Base-by-base conservation (phyloP, 495 filamentous ascomycete genomes). In the Talaromyces trachyspermus region DNA sequence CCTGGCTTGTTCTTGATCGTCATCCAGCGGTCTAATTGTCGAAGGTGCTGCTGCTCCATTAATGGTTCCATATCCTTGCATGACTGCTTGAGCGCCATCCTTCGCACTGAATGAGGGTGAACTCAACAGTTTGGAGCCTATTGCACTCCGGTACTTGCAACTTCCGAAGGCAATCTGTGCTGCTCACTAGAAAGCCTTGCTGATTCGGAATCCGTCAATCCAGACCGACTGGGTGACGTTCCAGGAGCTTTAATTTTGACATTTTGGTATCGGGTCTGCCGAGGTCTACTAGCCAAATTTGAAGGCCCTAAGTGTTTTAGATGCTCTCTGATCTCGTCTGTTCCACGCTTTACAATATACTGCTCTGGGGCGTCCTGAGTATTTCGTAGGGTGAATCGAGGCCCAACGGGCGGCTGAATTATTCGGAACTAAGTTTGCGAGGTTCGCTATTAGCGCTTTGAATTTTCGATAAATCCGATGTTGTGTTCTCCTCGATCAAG, bases 221-320 rank as follows among this genome's bases (percentile, higher is more conserved):
- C 62, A 2, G 69, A 72, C 8, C 61, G 64, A 4, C 60, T 59
- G 0, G 69, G 69, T 8, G 69, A 72, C 12, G 44, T 57, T 26
- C 77, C 80, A 5, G 79, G 80, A 18, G 65, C 68, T 64, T 96
- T 96, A 64, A 95, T 91, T 64, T 96, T 96, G 42, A 98, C 89
- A 10, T 80, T 83, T 25, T 83, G 83, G 49, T 88, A 91, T n/a
- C 83, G 82, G 2, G 92, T 95, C 45, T 77, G 70, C 51, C 85
- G 82, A 3, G 92, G 92, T 27, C 85, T 79, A 43, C 79, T 86
- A 2, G 92, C 94, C 12, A 85, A 77, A 55, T 98, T 98, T 2
- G 88, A 94, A 0, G 92, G 92, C 0, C 94, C 92, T 2, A 98
- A 80, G 55, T 92, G 85, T 55, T 87, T 92, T 9, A 96, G 70